A percentile compares a stretch with the other conserved stretches of the same genome.
Evolutionary conservation across 345 rosid genomes (phyloP).

Genomic region (Microcos paniculata): DNA sequence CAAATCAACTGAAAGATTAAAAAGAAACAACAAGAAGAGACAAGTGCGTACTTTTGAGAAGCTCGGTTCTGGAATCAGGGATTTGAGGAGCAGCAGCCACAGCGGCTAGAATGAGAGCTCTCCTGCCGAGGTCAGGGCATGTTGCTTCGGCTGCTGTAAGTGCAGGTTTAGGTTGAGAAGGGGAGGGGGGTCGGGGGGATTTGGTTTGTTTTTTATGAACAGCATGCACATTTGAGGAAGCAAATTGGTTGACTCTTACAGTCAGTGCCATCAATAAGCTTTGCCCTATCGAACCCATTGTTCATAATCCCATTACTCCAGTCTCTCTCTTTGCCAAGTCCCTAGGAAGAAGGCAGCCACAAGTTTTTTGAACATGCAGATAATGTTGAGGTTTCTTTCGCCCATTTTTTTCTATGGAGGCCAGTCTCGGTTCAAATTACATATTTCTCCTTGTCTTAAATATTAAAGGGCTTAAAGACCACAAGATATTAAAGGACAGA

Average conservation of each 20-base stretch:
- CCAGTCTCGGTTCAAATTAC: slow-evolving; percentile 3
- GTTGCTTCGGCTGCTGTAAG: not conserved
- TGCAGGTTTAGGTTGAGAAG: slow-evolving; percentile 6
- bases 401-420: not conserved
- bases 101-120: slow-evolving; percentile 54
- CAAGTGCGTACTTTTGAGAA: slow-evolving; percentile 56
- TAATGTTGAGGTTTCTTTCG: slow-evolving; percentile 6
- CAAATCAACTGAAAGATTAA: not conserved
- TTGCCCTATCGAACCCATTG: slow-evolving; percentile 61
- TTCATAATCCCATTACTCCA: slow-evolving; percentile 18
- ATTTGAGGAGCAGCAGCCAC: slow-evolving; percentile 50
- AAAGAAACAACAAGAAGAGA: not conserved
- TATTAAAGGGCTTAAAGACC: too few relatives aligned
- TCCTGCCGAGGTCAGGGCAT: slow-evolving; percentile 34
- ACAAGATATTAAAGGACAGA: not conserved
- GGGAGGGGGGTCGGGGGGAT: slow-evolving; percentile 8
- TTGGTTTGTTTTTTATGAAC: slow-evolving; percentile 53
- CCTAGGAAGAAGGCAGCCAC: slow-evolving; percentile 15
- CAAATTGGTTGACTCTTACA: slow-evolving; percentile 81
- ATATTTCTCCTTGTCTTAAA: not conserved
- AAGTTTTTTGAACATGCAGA: slow-evolving; percentile 7
- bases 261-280: slow-evolving; percentile 89
- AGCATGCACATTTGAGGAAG: slow-evolving; percentile 75
- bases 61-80: slow-evolving; percentile 49
- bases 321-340: slow-evolving; percentile 5